Base-by-base conservation (phyloP, 2,329 filamentous ascomycete genomes). In the Pyrenochaeta sp. region DNA sequence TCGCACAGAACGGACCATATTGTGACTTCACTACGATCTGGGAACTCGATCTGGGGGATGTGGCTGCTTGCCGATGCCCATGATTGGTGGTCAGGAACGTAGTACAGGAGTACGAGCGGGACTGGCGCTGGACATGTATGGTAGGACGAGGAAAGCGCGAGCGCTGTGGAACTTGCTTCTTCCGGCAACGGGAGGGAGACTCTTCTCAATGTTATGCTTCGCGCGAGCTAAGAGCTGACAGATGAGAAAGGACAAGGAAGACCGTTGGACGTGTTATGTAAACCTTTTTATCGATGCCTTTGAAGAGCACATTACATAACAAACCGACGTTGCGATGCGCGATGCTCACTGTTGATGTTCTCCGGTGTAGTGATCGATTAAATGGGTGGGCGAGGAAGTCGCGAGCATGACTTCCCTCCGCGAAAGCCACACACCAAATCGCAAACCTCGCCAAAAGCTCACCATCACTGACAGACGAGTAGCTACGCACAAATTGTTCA, bases 61-160 rank as follows among this genome's bases (percentile, higher is more conserved):
- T 60, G 5, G 44, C 46, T 30, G 45, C 30, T 53, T 54, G 54
- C 50, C 47, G 54, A 40, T 47, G 46, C 52, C 49, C 36, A 58
- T 58, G 44, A 61, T 50, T 58, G 50, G 52, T 34, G 48, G 19
- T 34, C 27, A 32, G 39, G 37, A 32, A 36, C 32, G 60, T 61
- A 40, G 53, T 51, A 59, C 58, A 51, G 52, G 30, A 53, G 51
- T 51, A 52, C 51, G 13, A 50, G 25, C 36, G 24, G 50, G 55
- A 55, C 58, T 52, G 58, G 48, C 49, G 37, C 27, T 44, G 32
- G 36, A 37, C 28, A 27, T 32, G 25, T 51, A 37, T 52, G 52
- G 61, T 62, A 40, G 54, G 44, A 66, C 58, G 15, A 53, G 36
- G 28, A 58, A 45, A 56, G 39, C 44, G 47, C 52, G 53, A 54